These are phyloP conservation scores for Saccharomycopsis vini DNA, from an alignment of 805 yeast genomes.

Conservation along the genomic window DNA sequence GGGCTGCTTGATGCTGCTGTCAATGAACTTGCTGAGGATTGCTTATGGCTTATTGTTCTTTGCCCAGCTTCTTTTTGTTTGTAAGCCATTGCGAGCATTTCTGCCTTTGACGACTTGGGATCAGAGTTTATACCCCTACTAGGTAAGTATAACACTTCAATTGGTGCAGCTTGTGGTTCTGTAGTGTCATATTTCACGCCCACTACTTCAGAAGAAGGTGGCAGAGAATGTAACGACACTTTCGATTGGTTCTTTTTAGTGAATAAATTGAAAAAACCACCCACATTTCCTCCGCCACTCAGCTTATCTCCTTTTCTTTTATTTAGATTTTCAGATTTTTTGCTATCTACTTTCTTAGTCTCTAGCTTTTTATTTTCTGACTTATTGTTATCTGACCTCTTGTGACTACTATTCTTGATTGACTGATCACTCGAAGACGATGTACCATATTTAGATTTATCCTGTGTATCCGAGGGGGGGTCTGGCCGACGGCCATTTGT, in stretches of 20 bases:
- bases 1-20: constrained; percentile 1
- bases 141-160: constrained; percentile 18
- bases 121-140: background rate
- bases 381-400: too few species aligned
- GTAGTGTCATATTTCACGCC: constrained; percentile 18
- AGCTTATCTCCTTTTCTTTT: too few species aligned
- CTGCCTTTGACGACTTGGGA: background rate
- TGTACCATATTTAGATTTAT: background rate
- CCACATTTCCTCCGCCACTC: background rate
- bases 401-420: too few species aligned
- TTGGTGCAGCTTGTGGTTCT: constrained; percentile 18
- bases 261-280: constrained; percentile 17
- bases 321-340: too few species aligned
- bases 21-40: constrained; percentile 4
- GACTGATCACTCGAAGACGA: too few species aligned
- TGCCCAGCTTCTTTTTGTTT: background rate
- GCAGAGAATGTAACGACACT: background rate
- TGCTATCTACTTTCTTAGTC: too few species aligned
- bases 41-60: constrained; percentile 7
- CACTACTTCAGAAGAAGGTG: background rate
- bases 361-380: too few species aligned
- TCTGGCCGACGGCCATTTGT: constrained; percentile 13
- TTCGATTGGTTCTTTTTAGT: constrained; percentile 11
- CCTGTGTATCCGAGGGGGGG: too few species aligned
- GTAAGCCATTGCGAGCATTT: constrained; percentile 3